These are phyloP conservation scores for Linum trigynum DNA, from an alignment of 345 rosid genomes.

Conservation along the genomic window DNA sequence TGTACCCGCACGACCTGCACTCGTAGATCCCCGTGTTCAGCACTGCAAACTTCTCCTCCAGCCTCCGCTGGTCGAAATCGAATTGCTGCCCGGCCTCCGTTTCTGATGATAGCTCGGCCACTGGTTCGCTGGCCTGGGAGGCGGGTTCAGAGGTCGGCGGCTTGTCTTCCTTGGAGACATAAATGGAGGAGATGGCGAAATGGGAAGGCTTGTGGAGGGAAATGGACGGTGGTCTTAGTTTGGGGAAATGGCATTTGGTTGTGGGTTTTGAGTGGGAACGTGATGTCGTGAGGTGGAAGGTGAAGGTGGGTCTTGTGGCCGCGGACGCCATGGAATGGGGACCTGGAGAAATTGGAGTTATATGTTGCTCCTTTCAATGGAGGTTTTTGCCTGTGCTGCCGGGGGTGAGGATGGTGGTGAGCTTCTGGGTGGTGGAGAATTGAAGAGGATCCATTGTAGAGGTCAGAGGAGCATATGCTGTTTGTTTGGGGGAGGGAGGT, in stretches of 20 bases:
- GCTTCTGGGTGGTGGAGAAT: slow-evolving; percentile 32
- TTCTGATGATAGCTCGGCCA: slow-evolving; percentile 1
- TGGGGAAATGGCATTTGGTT: background rate
- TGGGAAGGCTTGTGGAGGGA: slow-evolving; percentile 16
- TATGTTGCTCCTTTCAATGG: background rate
- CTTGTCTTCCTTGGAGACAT: slow-evolving; percentile 70
- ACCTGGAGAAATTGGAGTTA: background rate
- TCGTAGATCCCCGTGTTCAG: slow-evolving; percentile 89
- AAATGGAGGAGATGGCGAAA: slow-evolving; percentile 32
- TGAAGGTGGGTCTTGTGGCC: slow-evolving; percentile 44
- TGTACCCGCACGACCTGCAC: slow-evolving; percentile 90
- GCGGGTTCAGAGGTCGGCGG: slow-evolving; percentile 22
- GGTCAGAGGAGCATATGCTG: slow-evolving; percentile 25
- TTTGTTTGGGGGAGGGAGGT: slow-evolving; percentile 7
- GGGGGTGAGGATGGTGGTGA: background rate
- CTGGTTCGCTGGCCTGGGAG: slow-evolving; percentile 3
- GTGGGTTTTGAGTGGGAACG: slow-evolving; percentile 9
- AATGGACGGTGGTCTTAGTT: slow-evolving; percentile 9
- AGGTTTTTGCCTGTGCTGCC: background rate
- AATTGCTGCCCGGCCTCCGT: slow-evolving; percentile 11
- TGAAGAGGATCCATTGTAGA: slow-evolving; percentile 29
- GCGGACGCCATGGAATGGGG: slow-evolving; percentile 53
- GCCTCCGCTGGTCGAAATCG: slow-evolving; percentile 31
- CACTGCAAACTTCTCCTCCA: slow-evolving; percentile 91
- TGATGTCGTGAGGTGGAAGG: slow-evolving; percentile 32